Evolutionary conservation across 1,139 yeast species (phyloP), one percentile per base, ranked within the genome.

Genomic region (Yamadazyma jaroonii): DNA sequence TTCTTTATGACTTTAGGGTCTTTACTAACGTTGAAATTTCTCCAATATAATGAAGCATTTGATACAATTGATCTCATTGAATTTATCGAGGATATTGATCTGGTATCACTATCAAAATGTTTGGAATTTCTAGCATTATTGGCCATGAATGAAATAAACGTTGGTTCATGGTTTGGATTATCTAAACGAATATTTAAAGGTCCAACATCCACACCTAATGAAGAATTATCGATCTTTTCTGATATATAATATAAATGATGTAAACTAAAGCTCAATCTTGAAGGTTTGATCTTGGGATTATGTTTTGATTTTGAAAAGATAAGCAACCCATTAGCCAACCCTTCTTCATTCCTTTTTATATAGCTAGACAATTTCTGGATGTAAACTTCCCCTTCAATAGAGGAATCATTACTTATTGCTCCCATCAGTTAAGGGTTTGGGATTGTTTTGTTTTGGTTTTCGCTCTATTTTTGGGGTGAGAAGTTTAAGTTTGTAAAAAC

Each of bases 221-320:
- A 67, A 4, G 79, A 62, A 21, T 70, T 72, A 41, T 77, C 81
- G 36, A 81, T 77, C 40, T 77, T 65, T 32, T 80, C 84, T 13
- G 78, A 56, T 23, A 81, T 62, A 50, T 74, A 81, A 54, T 78
- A 81, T 25, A 81, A 62, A 53, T 81, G 87, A 52, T 81, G 87
- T 21, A 79, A 61, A 22, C 84, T 77, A 40, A 81, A 63, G 22
- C 75, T 72, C 21, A 81, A 59, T 40, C 84, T 57, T 14, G 77
- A 70, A 0, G 85, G 81, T 49, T 76, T 76, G 28, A 64, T 53
- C 36, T 62, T 59, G 28, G 58, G 38, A 31, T 49, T 40, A 3
- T 53, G 40, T 27, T 60, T 53, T 36, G 50, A 57, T 38, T 67
- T 70, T 39, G 72, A 63, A 45, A 67, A 71, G 42, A 65, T 60